Evolutionary conservation across 1,284 basidiomycete genomes (phyloP).

Genomic region (Ustilago sp.): DNA sequence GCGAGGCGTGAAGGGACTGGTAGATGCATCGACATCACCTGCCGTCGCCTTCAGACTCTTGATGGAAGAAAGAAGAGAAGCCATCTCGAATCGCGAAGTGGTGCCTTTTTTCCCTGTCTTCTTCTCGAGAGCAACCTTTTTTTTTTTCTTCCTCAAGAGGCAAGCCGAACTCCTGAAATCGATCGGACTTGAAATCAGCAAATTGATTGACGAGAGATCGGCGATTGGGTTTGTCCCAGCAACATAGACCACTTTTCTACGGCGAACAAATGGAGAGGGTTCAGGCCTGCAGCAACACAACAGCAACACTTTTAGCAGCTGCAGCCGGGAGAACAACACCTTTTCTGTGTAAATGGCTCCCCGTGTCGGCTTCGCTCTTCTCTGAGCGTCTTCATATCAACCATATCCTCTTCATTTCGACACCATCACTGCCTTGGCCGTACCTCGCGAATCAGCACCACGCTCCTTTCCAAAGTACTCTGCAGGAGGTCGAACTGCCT

Average conservation of each 20-base stretch:
- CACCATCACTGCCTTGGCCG: background rate
- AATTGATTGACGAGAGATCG: background rate
- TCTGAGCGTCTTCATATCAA: background rate
- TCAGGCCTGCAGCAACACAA: background rate
- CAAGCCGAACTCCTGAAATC: too few relatives aligned
- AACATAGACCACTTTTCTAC: too few relatives aligned
- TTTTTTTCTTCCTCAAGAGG: too few relatives aligned
- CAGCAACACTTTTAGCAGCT: background rate
- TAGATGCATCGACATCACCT: constrained; percentile 15
- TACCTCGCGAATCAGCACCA: background rate
- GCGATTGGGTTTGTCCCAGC: background rate
- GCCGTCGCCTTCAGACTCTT: constrained; percentile 53
- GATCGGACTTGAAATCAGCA: background rate
- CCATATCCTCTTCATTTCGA: background rate
- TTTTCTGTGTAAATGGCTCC: background rate
- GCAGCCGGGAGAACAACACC: constrained; percentile 12
- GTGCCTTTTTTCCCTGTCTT: background rate
- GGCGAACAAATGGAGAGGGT: too few relatives aligned
- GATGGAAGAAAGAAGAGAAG: constrained; percentile 26
- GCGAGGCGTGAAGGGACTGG: constrained; percentile 54
- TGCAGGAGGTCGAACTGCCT: background rate
- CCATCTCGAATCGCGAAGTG: background rate
- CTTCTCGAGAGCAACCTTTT: background rate
- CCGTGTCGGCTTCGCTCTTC: background rate
- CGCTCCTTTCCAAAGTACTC: background rate